Evolutionary conservation across 495 filamentous ascomycete genomes (phyloP).

Genomic region (Sporormia fimetaria): DNA sequence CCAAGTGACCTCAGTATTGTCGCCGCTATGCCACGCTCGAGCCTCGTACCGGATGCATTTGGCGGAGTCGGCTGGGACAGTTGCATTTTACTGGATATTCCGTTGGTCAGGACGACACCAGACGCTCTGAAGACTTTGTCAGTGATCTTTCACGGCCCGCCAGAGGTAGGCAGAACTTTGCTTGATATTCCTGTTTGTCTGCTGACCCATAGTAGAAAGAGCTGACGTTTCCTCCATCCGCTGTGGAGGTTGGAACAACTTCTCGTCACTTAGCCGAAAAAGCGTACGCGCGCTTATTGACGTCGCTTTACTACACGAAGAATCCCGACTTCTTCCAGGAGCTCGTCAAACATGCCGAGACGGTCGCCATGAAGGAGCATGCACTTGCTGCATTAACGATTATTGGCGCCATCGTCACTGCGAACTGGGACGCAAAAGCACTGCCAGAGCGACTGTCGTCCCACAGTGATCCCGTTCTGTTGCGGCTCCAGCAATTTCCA

Average conservation of each 20-base stretch:
- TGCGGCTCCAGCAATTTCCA: conserved; percentile 25
- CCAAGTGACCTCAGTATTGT: conserved; percentile 46
- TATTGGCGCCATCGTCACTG: conserved; percentile 43
- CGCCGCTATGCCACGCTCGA: conserved; percentile 44
- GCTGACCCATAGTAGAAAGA: conserved; percentile 1
- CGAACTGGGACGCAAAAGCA: conserved; percentile 39
- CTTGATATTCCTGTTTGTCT: neutral
- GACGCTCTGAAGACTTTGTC: conserved; percentile 46
- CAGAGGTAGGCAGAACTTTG: conserved; percentile 6
- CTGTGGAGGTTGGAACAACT: neutral
- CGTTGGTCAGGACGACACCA: conserved; percentile 39
- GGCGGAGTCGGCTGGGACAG: conserved; percentile 25
- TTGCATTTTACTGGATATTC: conserved; percentile 42
- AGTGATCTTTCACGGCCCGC: conserved; percentile 43
- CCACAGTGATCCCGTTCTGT: conserved; percentile 8
- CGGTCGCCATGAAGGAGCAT: conserved; percentile 46
- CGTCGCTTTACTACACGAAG: conserved; percentile 43
- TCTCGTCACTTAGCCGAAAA: conserved; percentile 15
- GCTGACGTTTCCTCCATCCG: conserved; percentile 29
- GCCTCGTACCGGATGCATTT: conserved; percentile 39
- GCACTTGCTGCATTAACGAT: conserved; percentile 46
- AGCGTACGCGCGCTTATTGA: conserved; percentile 46
- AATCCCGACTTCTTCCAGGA: conserved; percentile 42
- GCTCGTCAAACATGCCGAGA: conserved; percentile 44
- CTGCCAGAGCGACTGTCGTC: conserved; percentile 27